Percentiles rank a stretch among this genome's conserved stretches.
phyloP scores from a whole-genome alignment of 2,329 filamentous ascomycete genomes.

The Sporothrix schenckii region DNA sequence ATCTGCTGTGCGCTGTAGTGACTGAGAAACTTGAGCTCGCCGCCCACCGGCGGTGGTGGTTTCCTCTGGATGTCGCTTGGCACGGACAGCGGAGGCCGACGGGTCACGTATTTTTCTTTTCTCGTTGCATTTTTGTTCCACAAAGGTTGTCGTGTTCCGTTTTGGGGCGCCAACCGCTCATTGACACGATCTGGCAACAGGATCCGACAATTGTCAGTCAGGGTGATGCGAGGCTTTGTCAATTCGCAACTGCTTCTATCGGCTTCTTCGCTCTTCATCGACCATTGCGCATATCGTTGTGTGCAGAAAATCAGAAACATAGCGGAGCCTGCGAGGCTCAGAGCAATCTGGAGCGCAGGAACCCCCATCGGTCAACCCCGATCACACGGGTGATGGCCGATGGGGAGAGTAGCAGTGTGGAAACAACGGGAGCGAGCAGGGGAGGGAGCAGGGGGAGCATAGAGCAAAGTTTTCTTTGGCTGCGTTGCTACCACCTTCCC shows the following conservation, averaged over 20 bases:
- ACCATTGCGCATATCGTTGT: neutral
- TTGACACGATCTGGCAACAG: neutral
- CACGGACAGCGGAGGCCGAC: neutral
- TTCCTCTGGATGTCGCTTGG: neutral
- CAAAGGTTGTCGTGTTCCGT: neutral
- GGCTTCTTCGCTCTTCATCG: neutral
- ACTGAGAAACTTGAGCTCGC: neutral
- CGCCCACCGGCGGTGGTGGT: neutral
- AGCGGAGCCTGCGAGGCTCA: constrained; percentile 23
- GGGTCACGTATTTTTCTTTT: no score
- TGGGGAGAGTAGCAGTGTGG: neutral
- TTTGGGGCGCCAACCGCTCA: neutral
- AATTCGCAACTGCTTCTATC: neutral
- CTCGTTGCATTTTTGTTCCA: no score
- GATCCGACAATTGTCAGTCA: neutral
- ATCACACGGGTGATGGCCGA: constrained; percentile 3
- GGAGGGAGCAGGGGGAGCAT: no score
- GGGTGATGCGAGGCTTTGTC: neutral
- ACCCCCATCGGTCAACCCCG: constrained; percentile 26
- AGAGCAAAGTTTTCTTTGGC: constrained; percentile 12
- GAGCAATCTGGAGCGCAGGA: neutral
- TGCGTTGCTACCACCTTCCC: neutral
- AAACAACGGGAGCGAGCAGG: no score
- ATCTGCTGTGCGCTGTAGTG: neutral
- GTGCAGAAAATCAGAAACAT: neutral